These are phyloP conservation scores for Verticillium tricorpus DNA, from an alignment of 2,329 filamentous ascomycete genomes.

Conservation along the genomic window DNA sequence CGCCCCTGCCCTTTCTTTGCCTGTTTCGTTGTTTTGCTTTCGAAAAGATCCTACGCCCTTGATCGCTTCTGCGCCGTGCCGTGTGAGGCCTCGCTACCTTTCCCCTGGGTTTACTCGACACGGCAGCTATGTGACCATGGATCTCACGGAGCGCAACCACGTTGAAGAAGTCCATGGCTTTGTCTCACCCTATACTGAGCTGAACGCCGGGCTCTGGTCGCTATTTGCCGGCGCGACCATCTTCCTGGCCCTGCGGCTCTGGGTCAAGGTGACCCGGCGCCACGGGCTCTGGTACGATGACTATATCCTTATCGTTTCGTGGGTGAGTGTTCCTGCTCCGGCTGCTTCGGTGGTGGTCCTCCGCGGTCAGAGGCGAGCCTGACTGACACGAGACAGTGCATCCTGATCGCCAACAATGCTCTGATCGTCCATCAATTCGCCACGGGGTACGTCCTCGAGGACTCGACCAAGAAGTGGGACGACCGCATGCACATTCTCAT, in stretches of 20 bases:
- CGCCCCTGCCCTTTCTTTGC: background rate
- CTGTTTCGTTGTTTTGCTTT: background rate
- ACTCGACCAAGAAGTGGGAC: conserved; percentile 37
- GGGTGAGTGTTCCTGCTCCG: conserved; percentile 21
- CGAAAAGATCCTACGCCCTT: background rate
- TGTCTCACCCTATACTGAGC: conserved; percentile 21
- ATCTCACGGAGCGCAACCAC: conserved; percentile 13
- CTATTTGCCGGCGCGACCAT: conserved; percentile 24
- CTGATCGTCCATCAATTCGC: conserved; percentile 42
- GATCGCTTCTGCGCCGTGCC: background rate
- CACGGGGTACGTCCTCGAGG: conserved; percentile 38
- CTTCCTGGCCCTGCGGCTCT: conserved; percentile 25
- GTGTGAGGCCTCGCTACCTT: background rate
- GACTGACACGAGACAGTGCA: conserved; percentile 17
- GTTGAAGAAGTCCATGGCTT: conserved; percentile 19
- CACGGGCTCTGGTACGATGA: conserved; percentile 35
- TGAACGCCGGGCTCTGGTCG: conserved; percentile 28
- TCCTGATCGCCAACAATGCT: conserved; percentile 39
- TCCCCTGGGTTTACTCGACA: background rate
- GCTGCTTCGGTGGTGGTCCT: background rate
- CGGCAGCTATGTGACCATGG: background rate
- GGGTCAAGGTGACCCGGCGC: conserved; percentile 27
- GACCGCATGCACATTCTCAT: conserved; percentile 49
- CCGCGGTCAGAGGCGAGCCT: background rate
- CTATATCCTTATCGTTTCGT: conserved; percentile 29